These are phyloP conservation scores for Lactarius psammicola DNA, from an alignment of 768 basidiomycete species.

Conservation along the genomic window DNA sequence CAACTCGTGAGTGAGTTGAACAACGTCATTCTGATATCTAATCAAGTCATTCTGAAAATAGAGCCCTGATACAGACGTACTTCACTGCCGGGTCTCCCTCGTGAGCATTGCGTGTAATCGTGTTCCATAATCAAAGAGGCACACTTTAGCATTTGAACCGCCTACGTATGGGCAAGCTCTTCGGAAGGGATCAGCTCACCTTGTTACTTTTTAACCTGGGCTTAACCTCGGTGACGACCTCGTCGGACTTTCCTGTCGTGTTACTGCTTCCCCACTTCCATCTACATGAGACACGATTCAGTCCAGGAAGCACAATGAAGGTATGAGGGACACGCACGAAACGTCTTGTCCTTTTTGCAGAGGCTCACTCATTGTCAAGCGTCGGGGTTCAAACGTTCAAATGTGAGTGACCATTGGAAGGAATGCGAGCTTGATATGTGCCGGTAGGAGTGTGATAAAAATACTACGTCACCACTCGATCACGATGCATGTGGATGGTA, in stretches of 20 bases:
- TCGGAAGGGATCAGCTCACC: conserved; percentile 30
- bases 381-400: too few species aligned
- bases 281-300: background rate
- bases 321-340: conserved; percentile 7
- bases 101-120: conserved; percentile 43
- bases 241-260: conserved; percentile 12
- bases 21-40: conserved; percentile 45
- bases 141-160: background rate
- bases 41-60: background rate
- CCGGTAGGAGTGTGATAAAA: too few species aligned
- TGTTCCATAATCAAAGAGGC: conserved; percentile 39
- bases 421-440: too few species aligned
- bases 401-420: too few species aligned
- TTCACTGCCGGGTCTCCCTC: conserved; percentile 51
- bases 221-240: conserved; percentile 44
- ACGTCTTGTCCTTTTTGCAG: conserved; percentile 16
- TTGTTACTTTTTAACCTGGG: conserved; percentile 47
- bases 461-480: conserved; percentile 16
- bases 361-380: conserved; percentile 10
- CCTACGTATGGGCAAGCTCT: background rate
- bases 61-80: conserved; percentile 35
- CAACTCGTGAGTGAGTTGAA: conserved; percentile 51
- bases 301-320: background rate
- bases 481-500: background rate
- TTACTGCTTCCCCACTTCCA: conserved; percentile 23